phyloP scores from a whole-genome alignment of 768 basidiomycete species.

The Serendipita sp. region DNA sequence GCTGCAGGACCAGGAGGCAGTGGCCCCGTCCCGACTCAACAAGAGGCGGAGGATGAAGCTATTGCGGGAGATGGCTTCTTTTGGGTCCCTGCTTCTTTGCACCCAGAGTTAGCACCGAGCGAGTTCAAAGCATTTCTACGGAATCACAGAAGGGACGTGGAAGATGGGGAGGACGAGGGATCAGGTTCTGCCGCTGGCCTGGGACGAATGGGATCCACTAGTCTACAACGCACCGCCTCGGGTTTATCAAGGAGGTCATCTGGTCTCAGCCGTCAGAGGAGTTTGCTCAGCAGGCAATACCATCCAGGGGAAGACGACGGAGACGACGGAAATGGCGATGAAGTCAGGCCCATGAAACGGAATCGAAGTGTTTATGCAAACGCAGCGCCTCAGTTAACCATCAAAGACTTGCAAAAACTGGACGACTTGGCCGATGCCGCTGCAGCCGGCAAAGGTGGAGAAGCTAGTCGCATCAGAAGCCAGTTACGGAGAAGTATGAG shows the following conservation, averaged over 20 bases:
- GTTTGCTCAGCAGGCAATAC: constrained; percentile 92
- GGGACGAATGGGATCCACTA: constrained; percentile 12
- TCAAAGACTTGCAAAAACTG: constrained; percentile 83
- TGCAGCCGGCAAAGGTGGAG: constrained; percentile 43
- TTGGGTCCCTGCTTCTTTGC: constrained; percentile 94
- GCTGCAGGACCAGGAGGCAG: neutral
- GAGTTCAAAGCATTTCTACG: constrained; percentile 93
- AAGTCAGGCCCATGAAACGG: constrained; percentile 38
- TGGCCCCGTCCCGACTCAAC: neutral
- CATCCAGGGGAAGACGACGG: constrained; percentile 69
- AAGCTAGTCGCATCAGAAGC: constrained; percentile 61
- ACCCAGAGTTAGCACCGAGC: constrained; percentile 93
- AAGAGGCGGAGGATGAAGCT: neutral
- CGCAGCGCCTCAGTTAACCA: constrained; percentile 71
- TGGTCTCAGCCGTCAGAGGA: constrained; percentile 64
- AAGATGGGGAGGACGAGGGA: constrained; percentile 23
- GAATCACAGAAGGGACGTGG: constrained; percentile 60
- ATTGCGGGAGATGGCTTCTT: constrained; percentile 34
- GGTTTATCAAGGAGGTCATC: constrained; percentile 24
- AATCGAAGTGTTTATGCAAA: constrained; percentile 51
- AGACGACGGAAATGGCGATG: constrained; percentile 39
- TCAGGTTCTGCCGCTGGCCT: constrained; percentile 17
- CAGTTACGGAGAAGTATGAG: constrained; percentile 75
- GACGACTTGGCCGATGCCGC: constrained; percentile 89
- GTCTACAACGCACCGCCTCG: constrained; percentile 28